Evolutionary conservation across 768 basidiomycete genomes (phyloP).

Genomic region (Trametes cinnabarina): DNA sequence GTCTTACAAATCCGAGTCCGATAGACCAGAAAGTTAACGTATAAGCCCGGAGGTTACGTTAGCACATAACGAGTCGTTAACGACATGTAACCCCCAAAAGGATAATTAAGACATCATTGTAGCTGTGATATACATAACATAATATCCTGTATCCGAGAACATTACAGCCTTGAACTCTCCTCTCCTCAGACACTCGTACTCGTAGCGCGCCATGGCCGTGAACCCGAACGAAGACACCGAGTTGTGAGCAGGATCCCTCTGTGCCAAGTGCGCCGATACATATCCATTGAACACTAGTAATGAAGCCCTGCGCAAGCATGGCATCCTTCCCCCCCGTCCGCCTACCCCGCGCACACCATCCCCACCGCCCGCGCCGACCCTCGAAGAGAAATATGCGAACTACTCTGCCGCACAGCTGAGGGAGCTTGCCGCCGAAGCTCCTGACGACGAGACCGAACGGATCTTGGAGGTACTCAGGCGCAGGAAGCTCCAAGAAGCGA

Average conservation of each 20-base stretch:
- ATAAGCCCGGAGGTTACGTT: too few relatives aligned
- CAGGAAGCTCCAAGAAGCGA: constrained; percentile 64
- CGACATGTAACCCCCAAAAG: too few relatives aligned
- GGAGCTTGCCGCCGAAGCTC: constrained; percentile 68
- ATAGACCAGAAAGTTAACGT: too few relatives aligned
- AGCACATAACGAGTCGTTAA: too few relatives aligned
- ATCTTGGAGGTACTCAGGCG: constrained; percentile 64
- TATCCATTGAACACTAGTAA: constrained; percentile 57
- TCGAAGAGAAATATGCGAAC: constrained; percentile 66
- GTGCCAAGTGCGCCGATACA: constrained; percentile 2
- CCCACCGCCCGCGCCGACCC: constrained; percentile 71
- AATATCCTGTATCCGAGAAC: too few relatives aligned
- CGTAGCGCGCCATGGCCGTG: constrained; percentile 47
- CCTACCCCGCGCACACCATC: constrained; percentile 73
- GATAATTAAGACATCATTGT: too few relatives aligned
- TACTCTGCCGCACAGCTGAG: constrained; percentile 61
- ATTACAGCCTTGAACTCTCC: too few relatives aligned
- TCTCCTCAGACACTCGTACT: not conserved
- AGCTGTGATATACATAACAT: too few relatives aligned
- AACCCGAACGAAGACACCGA: constrained; percentile 94
- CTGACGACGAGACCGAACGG: constrained; percentile 75
- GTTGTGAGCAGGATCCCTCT: constrained; percentile 59
- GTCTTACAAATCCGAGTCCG: too few relatives aligned
- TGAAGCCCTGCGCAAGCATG: constrained; percentile 89
- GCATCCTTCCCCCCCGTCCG: constrained; percentile 79